Evolutionary conservation across 2,329 filamentous ascomycete genomes (phyloP), one percentile per base, ranked within the genome.

Genomic region (Pseudogymnoascus sp.): DNA sequence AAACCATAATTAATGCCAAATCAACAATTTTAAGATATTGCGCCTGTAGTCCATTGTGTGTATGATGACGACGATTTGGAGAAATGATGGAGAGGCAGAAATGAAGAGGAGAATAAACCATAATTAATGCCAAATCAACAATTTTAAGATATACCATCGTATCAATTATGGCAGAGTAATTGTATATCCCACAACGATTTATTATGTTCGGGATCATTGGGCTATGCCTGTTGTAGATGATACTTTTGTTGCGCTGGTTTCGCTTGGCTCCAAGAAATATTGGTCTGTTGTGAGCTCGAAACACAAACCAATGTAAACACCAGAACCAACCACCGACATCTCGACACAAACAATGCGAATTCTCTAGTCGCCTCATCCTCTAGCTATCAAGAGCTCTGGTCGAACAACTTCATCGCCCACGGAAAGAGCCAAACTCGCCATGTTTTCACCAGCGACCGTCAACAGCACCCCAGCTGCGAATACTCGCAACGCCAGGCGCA

Each of bases 401-500:
- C 14, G 37, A n/a, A 41, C 31, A 26, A 61, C 39, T 19, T 31
- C 59, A 43, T 16, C 21, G n/a, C 12, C 21, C 19, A 7, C 33
- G 6, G 19, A 41, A 23, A 31, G 59, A 37, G 31, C 55, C 33
- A 55, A n/a, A 45, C 4, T 31, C 45, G 31, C 16, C 29, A 87
- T 88, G 85, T 88, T 88, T 74, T 84, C 83, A 61, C 78, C 83
- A 55, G 55, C 55, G 10, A 59, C 81, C 55, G 72, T 76, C 65
- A 77, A 77, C 67, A 78, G 81, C 66, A 78, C 79, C 68, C 79
- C 82, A 31, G 79, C 81, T 68, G 82, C 78, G 66, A 80, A 81
- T 61, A 84, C 82, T 61, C 80, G 84, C 66, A 84, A 83, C 68
- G 82, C 67, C 60, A 68, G 85, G 64, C 81, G 85, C 65, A 81